phyloP scores from a whole-genome alignment of 108 stramenopile species.

The Skeletonema marinoi region DNA sequence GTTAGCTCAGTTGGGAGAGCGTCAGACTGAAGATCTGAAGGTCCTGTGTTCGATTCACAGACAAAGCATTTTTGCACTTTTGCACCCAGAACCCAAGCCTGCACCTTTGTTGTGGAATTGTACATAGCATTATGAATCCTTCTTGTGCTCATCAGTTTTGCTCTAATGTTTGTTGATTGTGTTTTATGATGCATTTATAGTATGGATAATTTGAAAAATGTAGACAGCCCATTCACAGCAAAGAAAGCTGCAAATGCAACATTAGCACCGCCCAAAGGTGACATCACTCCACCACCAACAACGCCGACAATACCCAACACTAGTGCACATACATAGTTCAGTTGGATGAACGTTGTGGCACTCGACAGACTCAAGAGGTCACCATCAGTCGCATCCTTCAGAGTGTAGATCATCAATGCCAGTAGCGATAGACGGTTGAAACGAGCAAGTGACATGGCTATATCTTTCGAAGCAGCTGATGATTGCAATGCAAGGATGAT shows the following conservation, averaged over 20 bases:
- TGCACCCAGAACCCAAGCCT: too few relatives aligned
- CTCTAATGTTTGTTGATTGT: too few relatives aligned
- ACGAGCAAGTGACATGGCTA: constrained; percentile 25
- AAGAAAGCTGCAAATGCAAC: constrained; percentile 15
- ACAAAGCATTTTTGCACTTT: background rate
- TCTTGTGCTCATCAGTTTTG: too few relatives aligned
- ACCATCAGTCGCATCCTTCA: constrained; percentile 76
- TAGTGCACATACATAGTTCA: constrained; percentile 53
- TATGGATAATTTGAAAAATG: constrained; percentile 2
- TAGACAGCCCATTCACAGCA: constrained; percentile 24
- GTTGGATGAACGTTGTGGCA: constrained; percentile 69
- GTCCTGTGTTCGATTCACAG: background rate
- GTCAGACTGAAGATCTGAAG: background rate
- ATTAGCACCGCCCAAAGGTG: constrained; percentile 10
- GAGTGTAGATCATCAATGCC: constrained; percentile 50
- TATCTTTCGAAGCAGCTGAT: background rate
- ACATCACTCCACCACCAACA: constrained; percentile 11
- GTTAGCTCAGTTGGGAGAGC: background rate
- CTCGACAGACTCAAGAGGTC: constrained; percentile 34
- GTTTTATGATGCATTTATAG: too few relatives aligned
- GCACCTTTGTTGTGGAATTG: too few relatives aligned
- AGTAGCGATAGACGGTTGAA: constrained; percentile 53
- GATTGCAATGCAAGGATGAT: constrained; percentile 14
- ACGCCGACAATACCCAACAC: constrained; percentile 1
- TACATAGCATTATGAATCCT: too few relatives aligned